Evolutionary conservation across 2,329 filamentous ascomycete species (phyloP), one percentile per base, ranked within the genome.

Genomic region (Periconia macrospinosa): DNA sequence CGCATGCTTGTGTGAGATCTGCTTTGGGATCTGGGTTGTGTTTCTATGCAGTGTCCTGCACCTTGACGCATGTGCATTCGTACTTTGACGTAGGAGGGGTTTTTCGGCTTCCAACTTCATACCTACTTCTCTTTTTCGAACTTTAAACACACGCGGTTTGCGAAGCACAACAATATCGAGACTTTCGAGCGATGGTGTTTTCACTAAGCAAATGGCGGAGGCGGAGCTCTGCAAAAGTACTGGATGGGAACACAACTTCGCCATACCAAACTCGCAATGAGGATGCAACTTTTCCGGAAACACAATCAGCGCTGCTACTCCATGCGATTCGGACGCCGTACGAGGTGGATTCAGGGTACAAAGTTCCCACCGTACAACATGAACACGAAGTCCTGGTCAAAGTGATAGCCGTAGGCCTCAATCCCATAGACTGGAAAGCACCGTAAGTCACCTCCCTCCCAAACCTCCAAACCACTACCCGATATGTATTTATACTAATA

Each of bases 371-470:
- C 1, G 60, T 78, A n/a, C 49, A 71, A 17, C 64, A 75, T 30
- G 70, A 77, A 47, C 74, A 75, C 42, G 85, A 90, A 61, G 72
- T 90, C 6, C 73, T 90, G 6, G 81, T 90, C n/a, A 82, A 82
- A 65, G 77, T 85, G 1, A 75, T 81, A 37, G 83, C 83, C 13
- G 86, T 90, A 61, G 88, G 89, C 0, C 74, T 92, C 37, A 92
- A 92, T 62, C 89, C 89, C 0, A 88, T 92, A 51, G 89, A 90
- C 68, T 90, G 85, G 85, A 89, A 89, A 75, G 82, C 85, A 54
- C 85, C 87, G 86, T 89, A 75, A 62, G 84, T 78, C 30, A 13
- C 61, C 83, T 78, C 23, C 14, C 3, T 35, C 11, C 5, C 17
- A 6, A 35, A 30, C 14, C n/a, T 14, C n/a, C 27, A 19, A 2